A percentile compares a stretch with the other conserved stretches of the same genome.
Conservation (phyloP, 2,329 filamentous ascomycete genomes). For the Cyanodermella asteris region DNA sequence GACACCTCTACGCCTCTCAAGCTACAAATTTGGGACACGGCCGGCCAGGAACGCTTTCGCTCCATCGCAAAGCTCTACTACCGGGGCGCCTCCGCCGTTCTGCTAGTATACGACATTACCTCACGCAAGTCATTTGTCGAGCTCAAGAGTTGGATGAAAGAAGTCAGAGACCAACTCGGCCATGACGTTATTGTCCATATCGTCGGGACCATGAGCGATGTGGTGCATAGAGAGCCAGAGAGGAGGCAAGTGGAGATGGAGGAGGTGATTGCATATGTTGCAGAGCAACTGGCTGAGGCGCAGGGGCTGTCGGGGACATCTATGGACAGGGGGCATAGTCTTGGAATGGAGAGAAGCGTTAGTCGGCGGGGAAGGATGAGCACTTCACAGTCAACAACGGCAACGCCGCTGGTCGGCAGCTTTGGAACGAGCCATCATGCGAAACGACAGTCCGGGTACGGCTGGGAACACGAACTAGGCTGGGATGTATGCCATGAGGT, state of each 20-base stretch:
- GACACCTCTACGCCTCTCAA: slow-evolving; percentile 72
- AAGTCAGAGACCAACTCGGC: slow-evolving; percentile 31
- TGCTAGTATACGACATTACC: slow-evolving; percentile 88
- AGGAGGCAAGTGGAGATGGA: slow-evolving; percentile 78
- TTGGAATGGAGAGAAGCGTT: slow-evolving; percentile 23
- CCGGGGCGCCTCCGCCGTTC: slow-evolving; percentile 78
- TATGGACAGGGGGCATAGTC: slow-evolving; percentile 28
- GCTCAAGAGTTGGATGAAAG: slow-evolving; percentile 78
- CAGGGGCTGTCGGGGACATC: slow-evolving; percentile 44
- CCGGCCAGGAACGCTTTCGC: slow-evolving; percentile 85
- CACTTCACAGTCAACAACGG: no score
- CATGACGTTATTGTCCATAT: slow-evolving; percentile 70
- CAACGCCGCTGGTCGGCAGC: no score
- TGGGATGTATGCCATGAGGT: slow-evolving; percentile 98
- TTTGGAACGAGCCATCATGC: no score
- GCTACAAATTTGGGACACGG: slow-evolving; percentile 93
- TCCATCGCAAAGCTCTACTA: slow-evolving; percentile 93
- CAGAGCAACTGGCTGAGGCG: slow-evolving; percentile 65
- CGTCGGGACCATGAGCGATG: slow-evolving; percentile 85
- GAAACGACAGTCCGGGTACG: slow-evolving; percentile 55
- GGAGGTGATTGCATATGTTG: slow-evolving; percentile 84
- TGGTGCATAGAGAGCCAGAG: slow-evolving; percentile 64
- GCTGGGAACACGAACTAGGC: slow-evolving; percentile 79
- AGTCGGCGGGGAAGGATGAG: no score
- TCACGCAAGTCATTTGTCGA: slow-evolving; percentile 67